phyloP scores from a whole-genome alignment of 371 early-diverging fungal species.

The Lichtheimia corymbifera region DNA sequence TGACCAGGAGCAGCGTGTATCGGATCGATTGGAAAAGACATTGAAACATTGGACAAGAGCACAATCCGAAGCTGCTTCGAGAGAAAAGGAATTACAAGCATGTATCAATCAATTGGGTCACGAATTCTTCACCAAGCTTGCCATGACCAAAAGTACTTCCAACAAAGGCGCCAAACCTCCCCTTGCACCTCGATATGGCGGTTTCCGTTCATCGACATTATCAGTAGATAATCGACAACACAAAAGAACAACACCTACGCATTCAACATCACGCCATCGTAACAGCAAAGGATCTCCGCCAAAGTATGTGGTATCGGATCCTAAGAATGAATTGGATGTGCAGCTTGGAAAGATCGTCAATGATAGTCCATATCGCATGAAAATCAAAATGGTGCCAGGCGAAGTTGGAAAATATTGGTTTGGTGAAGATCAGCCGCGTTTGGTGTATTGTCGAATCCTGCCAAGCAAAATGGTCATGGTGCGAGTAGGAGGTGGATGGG shows the following conservation, averaged over 20 bases:
- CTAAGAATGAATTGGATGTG: constrained; percentile 45
- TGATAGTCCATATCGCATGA: constrained; percentile 40
- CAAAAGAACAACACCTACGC: too few relatives aligned
- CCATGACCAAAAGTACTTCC: constrained; percentile 32
- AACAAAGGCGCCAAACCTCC: constrained; percentile 36
- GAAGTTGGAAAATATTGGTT: constrained; percentile 75
- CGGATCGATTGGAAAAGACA: constrained; percentile 42
- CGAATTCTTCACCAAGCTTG: constrained; percentile 51
- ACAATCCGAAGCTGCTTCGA: constrained; percentile 26
- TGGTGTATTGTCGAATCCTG: constrained; percentile 62
- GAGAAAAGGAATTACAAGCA: constrained; percentile 41
- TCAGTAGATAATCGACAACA: neutral
- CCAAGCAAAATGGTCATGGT: constrained; percentile 74
- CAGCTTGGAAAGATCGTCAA: constrained; percentile 65
- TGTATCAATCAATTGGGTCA: constrained; percentile 42
- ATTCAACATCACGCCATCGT: too few relatives aligned
- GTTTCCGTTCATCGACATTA: neutral
- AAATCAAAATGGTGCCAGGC: constrained; percentile 39
- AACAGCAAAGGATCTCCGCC: too few relatives aligned
- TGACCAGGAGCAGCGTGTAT: constrained; percentile 38
- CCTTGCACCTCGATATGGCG: neutral
- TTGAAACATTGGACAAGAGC: constrained; percentile 48
- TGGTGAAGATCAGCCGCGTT: constrained; percentile 66
- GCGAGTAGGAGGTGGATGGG: constrained; percentile 82
- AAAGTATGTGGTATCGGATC: constrained; percentile 28